Conservation (phyloP, 2,329 filamentous ascomycete genomes). For the Magnaporthiopsis incrustans region DNA sequence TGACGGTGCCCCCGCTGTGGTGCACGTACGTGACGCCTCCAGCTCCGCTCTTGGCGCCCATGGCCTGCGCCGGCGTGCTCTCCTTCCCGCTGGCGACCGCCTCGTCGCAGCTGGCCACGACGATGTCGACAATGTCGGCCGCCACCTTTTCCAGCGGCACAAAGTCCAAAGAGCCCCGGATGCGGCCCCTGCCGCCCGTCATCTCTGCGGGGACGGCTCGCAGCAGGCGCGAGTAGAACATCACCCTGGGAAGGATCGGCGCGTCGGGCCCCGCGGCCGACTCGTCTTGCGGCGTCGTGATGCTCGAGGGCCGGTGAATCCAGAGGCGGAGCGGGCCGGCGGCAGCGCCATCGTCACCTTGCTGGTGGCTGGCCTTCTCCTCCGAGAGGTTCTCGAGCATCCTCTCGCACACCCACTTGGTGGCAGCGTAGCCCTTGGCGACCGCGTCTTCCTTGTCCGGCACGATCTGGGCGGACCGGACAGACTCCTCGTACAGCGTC, state of each 20-base stretch:
- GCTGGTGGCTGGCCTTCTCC: no score
- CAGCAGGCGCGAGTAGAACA: neutral
- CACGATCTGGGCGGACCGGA: neutral
- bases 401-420: constrained; percentile 1
- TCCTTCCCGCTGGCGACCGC: no score
- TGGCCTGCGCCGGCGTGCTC: no score
- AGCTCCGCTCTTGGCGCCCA: no score
- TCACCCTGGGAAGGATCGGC: neutral
- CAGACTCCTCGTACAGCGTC: constrained; percentile 8
- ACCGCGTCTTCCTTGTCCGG: neutral
- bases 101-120: neutral
- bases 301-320: constrained; percentile 2
- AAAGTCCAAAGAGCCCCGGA: constrained; percentile 10
- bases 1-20: constrained; percentile 9
- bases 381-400: neutral
- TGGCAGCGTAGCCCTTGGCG: neutral
- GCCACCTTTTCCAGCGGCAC: constrained; percentile 9
- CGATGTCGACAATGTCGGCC: constrained; percentile 1
- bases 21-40: constrained; percentile 8
- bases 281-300: neutral
- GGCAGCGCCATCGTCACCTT: no score
- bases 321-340: neutral
- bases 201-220: constrained; percentile 6
- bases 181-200: neutral
- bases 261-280: neutral